Evolutionary conservation across 1,284 basidiomycete genomes (phyloP).

Genomic region (Hemileia vastatrix): DNA sequence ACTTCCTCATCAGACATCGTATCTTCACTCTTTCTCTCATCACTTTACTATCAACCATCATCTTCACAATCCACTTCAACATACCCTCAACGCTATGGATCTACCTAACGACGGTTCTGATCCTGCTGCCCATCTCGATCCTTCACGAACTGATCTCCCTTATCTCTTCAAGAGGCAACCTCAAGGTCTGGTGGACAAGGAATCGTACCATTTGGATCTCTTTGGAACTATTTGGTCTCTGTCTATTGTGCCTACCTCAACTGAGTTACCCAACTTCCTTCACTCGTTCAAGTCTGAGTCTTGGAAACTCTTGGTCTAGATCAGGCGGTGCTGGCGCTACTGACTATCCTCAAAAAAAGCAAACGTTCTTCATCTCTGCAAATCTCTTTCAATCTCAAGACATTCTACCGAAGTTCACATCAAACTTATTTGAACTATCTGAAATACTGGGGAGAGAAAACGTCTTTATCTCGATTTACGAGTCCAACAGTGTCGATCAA

Average conservation of each 20-base stretch:
- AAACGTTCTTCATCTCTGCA: slow-evolving; percentile 32
- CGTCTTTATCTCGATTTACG: slow-evolving; percentile 54
- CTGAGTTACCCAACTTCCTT: neutral
- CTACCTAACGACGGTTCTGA: slow-evolving; percentile 20
- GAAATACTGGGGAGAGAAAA: slow-evolving; percentile 52
- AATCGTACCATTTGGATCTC: slow-evolving; percentile 5
- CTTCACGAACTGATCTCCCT: neutral
- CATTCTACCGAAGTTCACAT: slow-evolving; percentile 30
- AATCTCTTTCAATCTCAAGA: slow-evolving; percentile 35
- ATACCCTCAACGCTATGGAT: slow-evolving; percentile 24
- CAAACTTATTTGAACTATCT: slow-evolving; percentile 27
- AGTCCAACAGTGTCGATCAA: slow-evolving; percentile 51
- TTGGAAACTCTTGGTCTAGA: too few relatives aligned
- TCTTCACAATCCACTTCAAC: slow-evolving; percentile 23
- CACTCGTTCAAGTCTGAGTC: too few relatives aligned
- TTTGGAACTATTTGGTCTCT: neutral
- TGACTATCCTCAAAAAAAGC: neutral
- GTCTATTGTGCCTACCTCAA: neutral
- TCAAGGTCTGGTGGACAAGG: slow-evolving; percentile 5
- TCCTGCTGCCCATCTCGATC: slow-evolving; percentile 21
- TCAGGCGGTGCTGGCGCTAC: neutral
- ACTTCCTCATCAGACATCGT: neutral
- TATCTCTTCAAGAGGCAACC: neutral
- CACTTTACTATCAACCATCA: neutral
- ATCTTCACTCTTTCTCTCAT: neutral